Conservation (phyloP, 78 protist species). For the Chrysochromulina tobinii region DNA sequence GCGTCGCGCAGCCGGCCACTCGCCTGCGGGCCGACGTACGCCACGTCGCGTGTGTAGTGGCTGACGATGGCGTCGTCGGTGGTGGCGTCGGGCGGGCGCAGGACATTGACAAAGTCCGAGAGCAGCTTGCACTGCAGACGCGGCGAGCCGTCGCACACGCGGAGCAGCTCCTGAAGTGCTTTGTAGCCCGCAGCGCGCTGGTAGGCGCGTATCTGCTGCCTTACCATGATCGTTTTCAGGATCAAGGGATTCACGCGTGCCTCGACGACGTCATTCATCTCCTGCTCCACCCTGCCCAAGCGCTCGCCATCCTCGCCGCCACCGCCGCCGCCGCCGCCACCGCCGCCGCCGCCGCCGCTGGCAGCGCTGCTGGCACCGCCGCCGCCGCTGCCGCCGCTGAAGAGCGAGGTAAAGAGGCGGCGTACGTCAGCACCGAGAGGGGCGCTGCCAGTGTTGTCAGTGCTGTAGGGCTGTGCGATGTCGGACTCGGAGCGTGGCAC, state of each 20-base stretch:
- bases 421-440: not conserved
- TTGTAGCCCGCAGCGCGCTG: conserved; percentile 8
- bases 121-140: not conserved
- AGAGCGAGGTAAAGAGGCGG: not conserved
- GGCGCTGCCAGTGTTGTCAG: not conserved
- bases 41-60: not conserved
- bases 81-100: not conserved
- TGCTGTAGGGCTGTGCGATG: not conserved
- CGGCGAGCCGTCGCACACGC: not conserved
- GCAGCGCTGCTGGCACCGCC: not conserved
- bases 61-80: not conserved
- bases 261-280: not conserved
- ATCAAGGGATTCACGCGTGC: not conserved
- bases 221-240: not conserved
- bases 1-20: not conserved
- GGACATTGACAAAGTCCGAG: not conserved
- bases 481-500: not conserved
- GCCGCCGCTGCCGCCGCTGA: not conserved
- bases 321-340: too few species aligned
- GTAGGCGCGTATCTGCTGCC: conserved; percentile 26
- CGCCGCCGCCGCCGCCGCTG: too few species aligned
- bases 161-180: not conserved
- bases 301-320: not conserved
- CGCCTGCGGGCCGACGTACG: conserved; percentile 12
- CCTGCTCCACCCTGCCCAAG: not conserved